Percentiles rank a stretch among this genome's conserved stretches.
These are phyloP conservation scores for Groenewaldozyma salmanticensis DNA, from an alignment of 805 yeast species.

Conservation along the genomic window DNA sequence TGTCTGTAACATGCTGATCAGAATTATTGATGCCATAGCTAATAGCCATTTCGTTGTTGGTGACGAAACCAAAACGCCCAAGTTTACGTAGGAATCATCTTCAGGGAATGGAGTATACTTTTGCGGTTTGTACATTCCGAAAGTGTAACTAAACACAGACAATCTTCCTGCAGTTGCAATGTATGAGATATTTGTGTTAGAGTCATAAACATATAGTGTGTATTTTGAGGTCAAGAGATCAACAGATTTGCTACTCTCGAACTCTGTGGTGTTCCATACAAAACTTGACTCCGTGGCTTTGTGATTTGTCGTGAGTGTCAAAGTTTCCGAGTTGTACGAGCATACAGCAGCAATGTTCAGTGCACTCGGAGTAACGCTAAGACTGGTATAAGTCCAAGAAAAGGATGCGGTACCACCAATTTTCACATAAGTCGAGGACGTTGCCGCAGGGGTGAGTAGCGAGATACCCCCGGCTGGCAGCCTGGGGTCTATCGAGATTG, in stretches of 20 bases:
- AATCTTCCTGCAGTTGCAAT: constrained; percentile 28
- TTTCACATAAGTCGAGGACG: constrained; percentile 28
- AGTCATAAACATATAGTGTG: constrained; percentile 29
- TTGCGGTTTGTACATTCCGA: constrained; percentile 32
- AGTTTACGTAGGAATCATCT: constrained; percentile 15
- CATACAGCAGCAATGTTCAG: constrained; percentile 32
- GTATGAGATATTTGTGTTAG: constrained; percentile 21
- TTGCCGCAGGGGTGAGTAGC: constrained; percentile 26
- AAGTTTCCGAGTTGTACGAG: constrained; percentile 27
- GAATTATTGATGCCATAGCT: constrained; percentile 11
- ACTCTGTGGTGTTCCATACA: constrained; percentile 30
- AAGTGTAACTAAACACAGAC: constrained; percentile 22
- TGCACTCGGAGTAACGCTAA: constrained; percentile 28
- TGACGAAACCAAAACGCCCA: constrained; percentile 9
- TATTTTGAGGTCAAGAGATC: constrained; percentile 28
- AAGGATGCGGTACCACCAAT: constrained; percentile 32
- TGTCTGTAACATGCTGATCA: constrained; percentile 12
- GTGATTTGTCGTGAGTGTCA: constrained; percentile 28
- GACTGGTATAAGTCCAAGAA: constrained; percentile 31
- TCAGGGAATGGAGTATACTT: constrained; percentile 26
- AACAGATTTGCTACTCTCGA: constrained; percentile 20
- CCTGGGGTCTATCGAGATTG: constrained; percentile 26
- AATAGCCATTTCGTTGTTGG: constrained; percentile 14
- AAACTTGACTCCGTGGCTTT: constrained; percentile 21
- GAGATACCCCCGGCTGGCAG: constrained; percentile 30